Evolutionary conservation across 768 basidiomycete genomes (phyloP), one percentile per base, ranked within the genome.

Genomic region (Wakefieldia striispora): DNA sequence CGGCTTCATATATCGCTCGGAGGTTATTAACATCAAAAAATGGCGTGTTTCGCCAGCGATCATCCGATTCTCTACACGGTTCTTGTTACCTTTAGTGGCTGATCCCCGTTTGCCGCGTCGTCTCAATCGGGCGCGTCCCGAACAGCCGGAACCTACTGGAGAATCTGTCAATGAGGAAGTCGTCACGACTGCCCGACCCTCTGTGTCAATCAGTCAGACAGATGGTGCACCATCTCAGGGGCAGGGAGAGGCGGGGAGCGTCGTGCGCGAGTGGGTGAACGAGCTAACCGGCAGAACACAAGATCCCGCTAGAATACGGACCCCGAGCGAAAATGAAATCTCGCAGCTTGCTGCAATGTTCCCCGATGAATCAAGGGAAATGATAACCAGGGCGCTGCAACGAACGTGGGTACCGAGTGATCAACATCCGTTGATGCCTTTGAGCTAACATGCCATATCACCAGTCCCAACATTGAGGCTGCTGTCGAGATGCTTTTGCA

Each of bases 1-100:
- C 6, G 91, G 93, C 1, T 81, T 84, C 58, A 70, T 91, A 31
- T 95, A 95, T 64, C 86, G 91, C 34, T 86, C 91, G 8, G 91
- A 94, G 62, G 61, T 92, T 14, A 77, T 88, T 16, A 82, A 81
- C 46, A 75, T 94, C 43, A 93, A 94, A 60, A 68, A 78, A 3
- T 95, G 91, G 73, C 83, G 93, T 21, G 67, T 95, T 23, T 81
- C 93, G 0, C 76, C 76, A 0, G 68, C 74, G 6, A 53, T 87
- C 8, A 73, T 86, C 35, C 64, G 70, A 16, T 76, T 92, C 51
- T 71, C 81, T 13, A 68, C 69, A n/a, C 75, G 73, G 4, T 80
- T 80, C 59, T 62, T 94, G 11, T 69, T 73, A 6, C 91, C 91
- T 0, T 59, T 92, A 16, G 64, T 95, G 8, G 91, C 86, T 0